Base-by-base conservation (phyloP, 2,329 filamentous ascomycete genomes). In the Aspergillus intermedius region DNA sequence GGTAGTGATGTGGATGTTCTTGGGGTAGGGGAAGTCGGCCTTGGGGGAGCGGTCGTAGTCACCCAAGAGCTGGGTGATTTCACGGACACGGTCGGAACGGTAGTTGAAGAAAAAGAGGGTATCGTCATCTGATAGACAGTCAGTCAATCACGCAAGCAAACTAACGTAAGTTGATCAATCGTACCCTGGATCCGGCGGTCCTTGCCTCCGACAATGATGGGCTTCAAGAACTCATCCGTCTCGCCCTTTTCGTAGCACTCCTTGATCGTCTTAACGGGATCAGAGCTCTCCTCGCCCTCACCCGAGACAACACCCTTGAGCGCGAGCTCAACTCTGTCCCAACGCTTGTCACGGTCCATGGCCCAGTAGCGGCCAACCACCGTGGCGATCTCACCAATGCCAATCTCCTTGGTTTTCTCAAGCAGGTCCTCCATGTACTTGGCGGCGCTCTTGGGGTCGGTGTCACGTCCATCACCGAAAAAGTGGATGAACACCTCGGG, bases 71-170 rank as follows among this genome's bases (percentile, higher is more conserved):
- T 97, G 93, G 44, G 90, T 95, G 69, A 98, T 87, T 73, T 98
- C 93, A 61, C 93, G 88, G 46, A 91, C 91, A 70, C 93, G 91
- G 70, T 98, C 93, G 49, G 93, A 97, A 65, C 93, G 89, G 80
- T 98, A 98, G 83, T 98, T 98, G 87, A 98, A 98, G 83, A 97
- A 97, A 82, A 97, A 97, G 63, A 97, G 81, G 47, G 89, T 91
- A 67, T 98, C 93, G 58, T 87, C 80, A 66, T 97, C 90, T 90
- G 56, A 21, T 47, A 52, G 4, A 22, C 57, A 43, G 56, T 63
- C 49, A 60, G 58, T 45, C 51, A 25, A 22, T 12, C 21, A 44
- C 5, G 42, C 34, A 25, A 19, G 7, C 39, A 25, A 15, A 23
- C 17, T 40, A 37, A 41, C 41, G 17, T n/a, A 10, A n/a, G 21